These are phyloP conservation scores for Coprinopsis sp. DNA, from an alignment of 768 basidiomycete species.

Conservation along the genomic window DNA sequence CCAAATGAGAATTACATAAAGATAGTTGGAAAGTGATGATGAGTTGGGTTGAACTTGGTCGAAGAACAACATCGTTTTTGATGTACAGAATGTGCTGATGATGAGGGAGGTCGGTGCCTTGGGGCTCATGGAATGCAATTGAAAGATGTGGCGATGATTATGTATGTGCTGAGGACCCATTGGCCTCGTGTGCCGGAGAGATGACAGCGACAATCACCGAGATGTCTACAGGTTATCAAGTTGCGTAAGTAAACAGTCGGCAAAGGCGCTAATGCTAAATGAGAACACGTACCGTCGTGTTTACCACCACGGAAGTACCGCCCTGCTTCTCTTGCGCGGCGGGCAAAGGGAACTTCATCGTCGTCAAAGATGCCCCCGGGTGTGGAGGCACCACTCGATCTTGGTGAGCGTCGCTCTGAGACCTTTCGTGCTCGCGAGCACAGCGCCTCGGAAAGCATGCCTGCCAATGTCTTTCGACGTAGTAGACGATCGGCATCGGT, in stretches of 20 bases:
- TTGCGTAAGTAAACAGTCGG: neutral
- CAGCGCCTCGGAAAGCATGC: constrained; percentile 73
- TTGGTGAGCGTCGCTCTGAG: constrained; percentile 41
- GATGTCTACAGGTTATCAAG: constrained; percentile 31
- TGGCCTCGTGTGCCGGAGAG: constrained; percentile 16
- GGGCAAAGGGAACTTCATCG: constrained; percentile 75
- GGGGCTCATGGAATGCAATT: constrained; percentile 1
- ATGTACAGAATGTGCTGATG: too few species aligned
- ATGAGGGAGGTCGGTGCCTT: too few species aligned
- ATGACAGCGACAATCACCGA: constrained; percentile 37
- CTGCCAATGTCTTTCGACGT: constrained; percentile 52
- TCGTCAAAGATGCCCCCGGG: constrained; percentile 15
- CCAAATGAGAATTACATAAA: too few species aligned
- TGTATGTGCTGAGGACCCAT: neutral
- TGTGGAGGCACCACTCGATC: constrained; percentile 8
- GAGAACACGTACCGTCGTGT: constrained; percentile 58
- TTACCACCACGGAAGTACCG: constrained; percentile 76
- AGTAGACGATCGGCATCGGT: constrained; percentile 25
- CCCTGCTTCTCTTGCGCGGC: constrained; percentile 73
- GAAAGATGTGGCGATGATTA: neutral
- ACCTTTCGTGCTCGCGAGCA: constrained; percentile 74
- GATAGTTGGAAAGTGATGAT: too few species aligned
- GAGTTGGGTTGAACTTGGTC: too few species aligned
- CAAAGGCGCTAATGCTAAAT: neutral
- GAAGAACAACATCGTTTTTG: too few species aligned